A percentile compares a stretch with the other conserved stretches of the same genome.
Evolutionary conservation across 2,329 filamentous ascomycete species (phyloP).

Genomic region (Aspergillus calidoustus): DNA sequence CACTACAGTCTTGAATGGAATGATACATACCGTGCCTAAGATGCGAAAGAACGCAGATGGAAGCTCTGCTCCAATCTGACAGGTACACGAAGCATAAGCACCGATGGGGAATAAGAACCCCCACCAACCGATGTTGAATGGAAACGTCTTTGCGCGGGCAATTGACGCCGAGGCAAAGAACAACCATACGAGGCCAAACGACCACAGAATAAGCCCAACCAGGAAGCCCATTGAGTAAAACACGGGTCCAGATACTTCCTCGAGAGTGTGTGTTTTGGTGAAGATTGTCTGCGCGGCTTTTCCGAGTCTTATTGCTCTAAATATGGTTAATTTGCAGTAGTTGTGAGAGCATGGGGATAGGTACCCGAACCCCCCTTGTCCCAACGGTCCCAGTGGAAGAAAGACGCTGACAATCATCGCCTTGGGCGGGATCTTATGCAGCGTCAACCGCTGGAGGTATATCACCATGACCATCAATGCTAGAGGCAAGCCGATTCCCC

Average conservation of each 20-base stretch:
- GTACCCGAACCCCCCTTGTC: conserved; percentile 65
- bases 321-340: neutral
- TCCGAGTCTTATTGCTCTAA: conserved; percentile 55
- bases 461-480: conserved; percentile 68
- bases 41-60: conserved; percentile 61
- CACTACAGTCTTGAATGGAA: neutral
- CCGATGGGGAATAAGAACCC: conserved; percentile 65
- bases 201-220: conserved; percentile 44
- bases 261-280: conserved; percentile 38
- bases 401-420: conserved; percentile 72
- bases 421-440: conserved; percentile 70
- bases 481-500: conserved; percentile 67
- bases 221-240: conserved; percentile 44
- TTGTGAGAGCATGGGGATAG: conserved; percentile 10
- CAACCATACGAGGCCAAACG: conserved; percentile 46
- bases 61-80: conserved; percentile 54
- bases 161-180: conserved; percentile 46
- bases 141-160: conserved; percentile 46
- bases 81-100: conserved; percentile 56
- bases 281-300: conserved; percentile 49
- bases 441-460: conserved; percentile 70
- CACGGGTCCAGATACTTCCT: conserved; percentile 34
- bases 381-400: conserved; percentile 68
- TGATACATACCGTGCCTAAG: conserved; percentile 53
- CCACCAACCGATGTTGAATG: conserved; percentile 69